Base-by-base conservation (phyloP, 257 asterid genomes). In the Petunia secreta region DNA sequence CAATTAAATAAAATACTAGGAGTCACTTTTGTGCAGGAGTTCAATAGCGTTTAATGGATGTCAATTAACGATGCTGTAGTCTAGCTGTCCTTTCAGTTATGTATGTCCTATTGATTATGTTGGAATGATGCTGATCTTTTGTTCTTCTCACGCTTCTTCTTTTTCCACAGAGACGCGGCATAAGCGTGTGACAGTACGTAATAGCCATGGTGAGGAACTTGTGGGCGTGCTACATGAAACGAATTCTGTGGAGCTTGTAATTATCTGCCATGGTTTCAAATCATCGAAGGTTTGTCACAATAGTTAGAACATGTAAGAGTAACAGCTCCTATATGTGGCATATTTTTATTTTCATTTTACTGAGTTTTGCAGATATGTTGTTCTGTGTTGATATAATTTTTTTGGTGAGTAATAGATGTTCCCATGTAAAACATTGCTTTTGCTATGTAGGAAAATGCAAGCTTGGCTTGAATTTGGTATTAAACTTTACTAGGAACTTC, bases 261-360 rank as follows among this genome's bases (percentile, higher is more conserved):
- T 93, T 75, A 84, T 95, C 79, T 93, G 97, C 83, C 99, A 93
- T 79, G 99, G 99, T 82, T 95, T 95, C 85, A 88, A 88, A 75
- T 95, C 99, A 80, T 83, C 94, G 39, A 95, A 95, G 99, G 98
- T 95, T 59, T 34, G 87, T 80, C 10, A 54, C 46, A 79, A 41
- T 40, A 57, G 10, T 4, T 25, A 48, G 75, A 48, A 50, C 80
- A 8, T 66, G n/a, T 48, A 68, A 13, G 54, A 55, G 16, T 43
- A 54, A 36, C 41, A 59, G 64, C 53, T 46, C 73, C 41, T 59
- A 39, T 43, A 46, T 15, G 25, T 41, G 63, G 79, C 75, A 7
- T 46, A 48, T 5, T 71, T 40, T 25, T 48, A 34, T 25, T 48
- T 7, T 71, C 44, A 71, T 34, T 71, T 71, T 0, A 9, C 11